phyloP scores from a whole-genome alignment of 345 rosid genomes.

The Eucalyptus tenuipes region DNA sequence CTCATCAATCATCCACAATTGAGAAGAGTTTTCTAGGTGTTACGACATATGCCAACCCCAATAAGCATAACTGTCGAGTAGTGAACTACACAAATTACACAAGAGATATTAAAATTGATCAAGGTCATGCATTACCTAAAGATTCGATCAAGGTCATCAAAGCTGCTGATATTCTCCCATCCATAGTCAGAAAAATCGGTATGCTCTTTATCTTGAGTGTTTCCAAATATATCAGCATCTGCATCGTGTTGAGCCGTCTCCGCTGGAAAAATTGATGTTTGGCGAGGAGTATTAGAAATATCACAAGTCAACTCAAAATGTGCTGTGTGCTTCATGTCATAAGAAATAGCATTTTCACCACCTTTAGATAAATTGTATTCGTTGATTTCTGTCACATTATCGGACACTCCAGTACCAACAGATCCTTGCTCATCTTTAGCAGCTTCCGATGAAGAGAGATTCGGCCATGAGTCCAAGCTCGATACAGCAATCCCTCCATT shows the following conservation, averaged over 20 bases:
- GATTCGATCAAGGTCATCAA: slow-evolving; percentile 87
- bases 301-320: slow-evolving; percentile 4
- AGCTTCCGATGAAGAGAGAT: slow-evolving; percentile 29
- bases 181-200: slow-evolving; percentile 72
- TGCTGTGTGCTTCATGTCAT: slow-evolving; percentile 1
- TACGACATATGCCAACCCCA: neutral
- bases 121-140: slow-evolving; percentile 58
- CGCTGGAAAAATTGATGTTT: slow-evolving; percentile 17
- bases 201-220: slow-evolving; percentile 46
- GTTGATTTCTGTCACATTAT: slow-evolving; percentile 26
- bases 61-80: neutral
- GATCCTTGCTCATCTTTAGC: slow-evolving; percentile 31
- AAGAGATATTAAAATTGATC: neutral
- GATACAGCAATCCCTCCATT: slow-evolving; percentile 29
- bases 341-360: slow-evolving; percentile 22
- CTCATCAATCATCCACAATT: neutral
- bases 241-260: slow-evolving; percentile 36
- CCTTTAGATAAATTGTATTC: slow-evolving; percentile 28
- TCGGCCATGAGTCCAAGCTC: slow-evolving; percentile 42
- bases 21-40: neutral
- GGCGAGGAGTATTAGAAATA: slow-evolving; percentile 4
- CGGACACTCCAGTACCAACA: slow-evolving; percentile 32
- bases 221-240: slow-evolving; percentile 44
- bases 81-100: neutral
- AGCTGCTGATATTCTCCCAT: slow-evolving; percentile 94